Evolutionary conservation across 164 flowering plant species (phyloP), one percentile per base, ranked within the genome.

Genomic region (Protea cynaroides): DNA sequence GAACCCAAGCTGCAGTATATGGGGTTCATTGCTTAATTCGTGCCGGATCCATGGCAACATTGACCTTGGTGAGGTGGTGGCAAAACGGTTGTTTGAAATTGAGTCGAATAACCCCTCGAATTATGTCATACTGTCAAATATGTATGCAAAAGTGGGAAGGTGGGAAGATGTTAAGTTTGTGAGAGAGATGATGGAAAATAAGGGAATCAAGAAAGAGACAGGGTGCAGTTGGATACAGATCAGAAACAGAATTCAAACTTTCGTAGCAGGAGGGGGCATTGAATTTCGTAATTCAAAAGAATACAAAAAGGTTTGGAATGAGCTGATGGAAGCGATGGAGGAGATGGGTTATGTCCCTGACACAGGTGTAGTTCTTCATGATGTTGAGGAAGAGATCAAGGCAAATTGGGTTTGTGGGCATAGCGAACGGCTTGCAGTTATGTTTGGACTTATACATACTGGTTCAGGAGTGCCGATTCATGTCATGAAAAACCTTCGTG

Each of bases 11-110:
- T 74, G 71, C 4, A 74, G 79, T 64, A 69, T 81, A n/a, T 81
- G 79, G 80, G 82, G 84, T 14, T 78, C 79, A 21, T 61, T 81
- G 58, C 76, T 81, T 23, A 79, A 71, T 61, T 59, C 79, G 6
- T 74, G 82, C 50, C 58, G 75, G 13, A 68, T 78, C 17, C 63
- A 74, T 51, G 72, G 73, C 18, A 24, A 76, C 58, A 67, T 72
- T 17, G 37, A 65, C 22, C 60, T 76, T 7, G 82, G 63, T 18
- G 84, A 78, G 70, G 25, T 40, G n/a, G 62, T 71, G 24, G 75
- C 77, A 24, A 64, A 70, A 46, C 24, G 19, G 29, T 69, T 81
- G 65, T 74, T 81, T 62, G 75, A 65, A 58, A 63, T 79, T 22
- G 80, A 72, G 55, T 78, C 83, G 0, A 49, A 65, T 50, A 74